phyloP scores from a whole-genome alignment of 345 rosid genomes.

The Boechera retrofracta region DNA sequence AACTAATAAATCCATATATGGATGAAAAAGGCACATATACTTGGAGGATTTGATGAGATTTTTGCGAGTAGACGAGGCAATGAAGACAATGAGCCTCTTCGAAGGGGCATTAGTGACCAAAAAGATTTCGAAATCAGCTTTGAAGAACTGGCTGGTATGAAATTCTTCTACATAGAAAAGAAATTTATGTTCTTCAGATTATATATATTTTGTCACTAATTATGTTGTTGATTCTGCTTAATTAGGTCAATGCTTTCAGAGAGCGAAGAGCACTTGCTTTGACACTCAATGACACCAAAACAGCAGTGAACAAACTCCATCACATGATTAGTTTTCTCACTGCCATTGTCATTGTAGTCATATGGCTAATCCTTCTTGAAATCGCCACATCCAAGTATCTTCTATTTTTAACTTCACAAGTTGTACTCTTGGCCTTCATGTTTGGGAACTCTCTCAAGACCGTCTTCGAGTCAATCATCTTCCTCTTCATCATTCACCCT shows the following conservation, averaged over 20 bases:
- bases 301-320: constrained; percentile 92
- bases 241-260: constrained; percentile 82
- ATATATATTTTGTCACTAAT: constrained; percentile 22
- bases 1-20: constrained; percentile 53
- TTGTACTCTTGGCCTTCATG: constrained; percentile 83
- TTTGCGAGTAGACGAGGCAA: constrained; percentile 76
- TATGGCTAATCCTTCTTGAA: constrained; percentile 74
- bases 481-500: constrained; percentile 90
- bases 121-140: constrained; percentile 62
- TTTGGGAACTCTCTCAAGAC: constrained; percentile 94
- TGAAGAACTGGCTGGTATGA: constrained; percentile 86
- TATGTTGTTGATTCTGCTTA: constrained; percentile 30
- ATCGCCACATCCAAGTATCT: constrained; percentile 73
- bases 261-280: constrained; percentile 91
- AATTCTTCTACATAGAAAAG: too few relatives aligned
- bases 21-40: constrained; percentile 63
- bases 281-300: constrained; percentile 90
- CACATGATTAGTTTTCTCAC: constrained; percentile 63
- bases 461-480: constrained; percentile 79
- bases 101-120: constrained; percentile 65
- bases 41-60: constrained; percentile 80
- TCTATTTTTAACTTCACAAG: constrained; percentile 71
- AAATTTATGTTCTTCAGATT: not conserved
- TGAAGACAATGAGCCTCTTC: constrained; percentile 66
- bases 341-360: constrained; percentile 49